These are phyloP conservation scores for Hyaloscypha bicolor DNA, from an alignment of 495 filamentous ascomycete species.

Conservation along the genomic window DNA sequence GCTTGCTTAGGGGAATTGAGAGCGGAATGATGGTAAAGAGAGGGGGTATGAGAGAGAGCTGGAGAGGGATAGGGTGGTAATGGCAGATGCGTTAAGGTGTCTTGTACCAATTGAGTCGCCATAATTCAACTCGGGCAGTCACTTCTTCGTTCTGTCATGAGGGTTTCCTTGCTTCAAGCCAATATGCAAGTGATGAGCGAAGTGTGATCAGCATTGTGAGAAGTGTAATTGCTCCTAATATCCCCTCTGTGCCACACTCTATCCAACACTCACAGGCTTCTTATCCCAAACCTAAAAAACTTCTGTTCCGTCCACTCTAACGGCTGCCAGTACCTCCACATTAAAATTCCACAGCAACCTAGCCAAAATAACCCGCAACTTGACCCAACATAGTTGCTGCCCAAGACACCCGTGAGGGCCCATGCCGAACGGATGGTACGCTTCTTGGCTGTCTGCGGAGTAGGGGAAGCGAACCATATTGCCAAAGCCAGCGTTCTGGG, in stretches of 20 bases:
- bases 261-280: neutral
- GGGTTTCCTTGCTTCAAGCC: too few relatives aligned
- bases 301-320: conserved; percentile 4
- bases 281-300: conserved; percentile 5
- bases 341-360: conserved; percentile 55
- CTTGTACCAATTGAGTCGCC: too few relatives aligned
- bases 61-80: too few relatives aligned
- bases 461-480: too few relatives aligned
- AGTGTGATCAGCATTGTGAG: too few relatives aligned
- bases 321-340: conserved; percentile 29
- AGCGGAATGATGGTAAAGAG: too few relatives aligned
- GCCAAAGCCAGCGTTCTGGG: neutral
- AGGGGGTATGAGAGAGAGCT: too few relatives aligned
- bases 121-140: too few relatives aligned
- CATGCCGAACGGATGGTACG: neutral
- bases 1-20: conserved; percentile 4
- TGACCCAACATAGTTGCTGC: conserved; percentile 46
- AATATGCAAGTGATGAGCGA: too few relatives aligned
- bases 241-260: neutral
- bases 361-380: conserved; percentile 54
- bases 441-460: neutral
- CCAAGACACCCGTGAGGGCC: conserved; percentile 8
- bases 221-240: too few relatives aligned
- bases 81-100: too few relatives aligned
- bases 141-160: too few relatives aligned